Evolutionary conservation across 2,329 filamentous ascomycete species (phyloP), one percentile per base, ranked within the genome.

Genomic region (Fusarium solani-melongenae): DNA sequence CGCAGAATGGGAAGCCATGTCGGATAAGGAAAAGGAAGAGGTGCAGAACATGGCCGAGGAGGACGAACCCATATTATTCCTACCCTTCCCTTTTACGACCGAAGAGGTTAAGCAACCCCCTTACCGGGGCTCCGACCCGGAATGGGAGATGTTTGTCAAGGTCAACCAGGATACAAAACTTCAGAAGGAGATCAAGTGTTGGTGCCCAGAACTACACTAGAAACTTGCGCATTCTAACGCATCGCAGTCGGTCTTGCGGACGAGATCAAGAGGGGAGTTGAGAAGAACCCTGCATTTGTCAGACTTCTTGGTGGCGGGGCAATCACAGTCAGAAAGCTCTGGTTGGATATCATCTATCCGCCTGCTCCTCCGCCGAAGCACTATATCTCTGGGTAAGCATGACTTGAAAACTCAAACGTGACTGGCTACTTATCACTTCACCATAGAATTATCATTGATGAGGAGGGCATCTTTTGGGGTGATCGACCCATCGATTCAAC

Each of bases 311-410:
- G 84, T 34, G 90, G 89, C 11, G 83, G 83, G 29, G 81, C 85
- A 1, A 84, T 89, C 57, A 83, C 82, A 39, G 69, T 91, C 33
- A 84, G 83, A 36, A 86, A 86, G 64, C 84, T 83, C 59, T 92
- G 90, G 91, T 83, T 93, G 31, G 87, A 92, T 44, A 83, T 92
- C 29, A 85, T 90, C 58, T 92, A 89, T 71, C 91, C 91, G 0
- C 81, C 82, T 49, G 83, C 82, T 38, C 88, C 91, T 46, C 90
- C 91, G 2, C 90, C 91, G 6, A 86, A 85, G 62, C 91, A 89
- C 65, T 84, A 87, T 68, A 86, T 89, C 66, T 87, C 86, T 57
- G 91, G 90, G 91, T 92, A 86, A 73, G 85, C 77, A 64, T 60
- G 20, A 24, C n/a, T 33, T 9, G 5, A 10, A 27, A n/a, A 10